These are phyloP conservation scores for Eremothecium sinecaudum DNA, from an alignment of 1,139 yeast genomes.

Conservation along the genomic window DNA sequence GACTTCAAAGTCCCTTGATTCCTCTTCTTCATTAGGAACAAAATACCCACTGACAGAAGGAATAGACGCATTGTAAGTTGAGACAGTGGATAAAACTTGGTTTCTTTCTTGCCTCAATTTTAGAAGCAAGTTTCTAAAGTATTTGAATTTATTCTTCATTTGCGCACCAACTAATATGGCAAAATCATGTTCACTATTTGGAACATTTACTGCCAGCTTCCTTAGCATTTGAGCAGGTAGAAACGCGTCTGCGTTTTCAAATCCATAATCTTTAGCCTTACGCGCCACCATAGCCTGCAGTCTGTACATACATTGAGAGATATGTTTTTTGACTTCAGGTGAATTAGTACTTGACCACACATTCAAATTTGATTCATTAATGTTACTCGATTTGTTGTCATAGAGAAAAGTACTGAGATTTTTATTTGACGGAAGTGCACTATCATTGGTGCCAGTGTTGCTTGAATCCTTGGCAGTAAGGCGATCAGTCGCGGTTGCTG, in stretches of 20 bases:
- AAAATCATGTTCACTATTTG: constrained; percentile 46
- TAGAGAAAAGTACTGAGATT: constrained; percentile 19
- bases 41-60: constrained; percentile 18
- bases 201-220: constrained; percentile 48
- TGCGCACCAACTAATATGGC: constrained; percentile 36
- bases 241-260: constrained; percentile 36
- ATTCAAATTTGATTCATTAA: background rate
- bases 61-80: constrained; percentile 5
- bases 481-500: constrained; percentile 4
- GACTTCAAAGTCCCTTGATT: constrained; percentile 3
- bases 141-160: constrained; percentile 34
- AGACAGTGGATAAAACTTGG: background rate
- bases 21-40: constrained; percentile 7
- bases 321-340: constrained; percentile 12
- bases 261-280: constrained; percentile 37
- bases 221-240: constrained; percentile 43
- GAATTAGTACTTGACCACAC: too few species aligned
- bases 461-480: constrained; percentile 8
- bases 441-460: background rate
- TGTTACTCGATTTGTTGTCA: constrained; percentile 19
- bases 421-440: background rate
- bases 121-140: constrained; percentile 39
- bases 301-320: constrained; percentile 16
- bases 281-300: constrained; percentile 40
- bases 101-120: constrained; percentile 32